Percentiles rank a stretch among this genome's conserved stretches.
Conservation (phyloP, 2,329 filamentous ascomycete species). For the Lachnellula subtilissima region DNA sequence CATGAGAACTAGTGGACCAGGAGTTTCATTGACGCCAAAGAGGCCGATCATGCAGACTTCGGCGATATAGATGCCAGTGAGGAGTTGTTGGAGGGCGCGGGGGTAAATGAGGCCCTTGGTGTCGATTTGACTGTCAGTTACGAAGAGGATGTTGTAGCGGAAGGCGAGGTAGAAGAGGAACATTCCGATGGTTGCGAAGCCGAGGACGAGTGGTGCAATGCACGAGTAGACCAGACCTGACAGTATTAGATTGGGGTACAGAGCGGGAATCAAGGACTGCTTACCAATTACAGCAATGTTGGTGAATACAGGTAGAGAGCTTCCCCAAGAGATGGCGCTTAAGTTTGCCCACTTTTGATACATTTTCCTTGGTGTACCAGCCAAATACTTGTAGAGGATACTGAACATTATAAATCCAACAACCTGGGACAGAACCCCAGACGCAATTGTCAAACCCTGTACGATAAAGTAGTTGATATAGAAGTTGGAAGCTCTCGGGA, state of each 20-base stretch:
- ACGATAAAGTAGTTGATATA: conserved; percentile 95
- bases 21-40: conserved; percentile 64
- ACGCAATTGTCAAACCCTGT: conserved; percentile 77
- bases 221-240: conserved; percentile 77
- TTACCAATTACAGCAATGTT: conserved; percentile 74
- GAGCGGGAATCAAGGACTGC: conserved; percentile 28
- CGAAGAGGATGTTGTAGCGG: conserved; percentile 86
- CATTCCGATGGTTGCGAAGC: conserved; percentile 75
- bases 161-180: conserved; percentile 81
- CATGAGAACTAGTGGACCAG: conserved; percentile 71
- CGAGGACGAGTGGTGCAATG: conserved; percentile 79
- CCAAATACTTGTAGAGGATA: conserved; percentile 67
- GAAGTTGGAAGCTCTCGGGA: conserved; percentile 86
- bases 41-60: conserved; percentile 81
- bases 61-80: conserved; percentile 77
- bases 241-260: conserved; percentile 11
- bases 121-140: conserved; percentile 75
- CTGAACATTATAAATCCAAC: conserved; percentile 69
- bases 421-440: conserved; percentile 69
- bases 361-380: conserved; percentile 74
- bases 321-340: conserved; percentile 76
- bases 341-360: conserved; percentile 74
- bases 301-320: conserved; percentile 73
- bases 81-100: conserved; percentile 79
- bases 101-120: conserved; percentile 86